A percentile compares a stretch with the other conserved stretches of the same genome.
These are phyloP conservation scores for Aciculosporium take DNA, from an alignment of 2,329 filamentous ascomycete species.

Conservation along the genomic window DNA sequence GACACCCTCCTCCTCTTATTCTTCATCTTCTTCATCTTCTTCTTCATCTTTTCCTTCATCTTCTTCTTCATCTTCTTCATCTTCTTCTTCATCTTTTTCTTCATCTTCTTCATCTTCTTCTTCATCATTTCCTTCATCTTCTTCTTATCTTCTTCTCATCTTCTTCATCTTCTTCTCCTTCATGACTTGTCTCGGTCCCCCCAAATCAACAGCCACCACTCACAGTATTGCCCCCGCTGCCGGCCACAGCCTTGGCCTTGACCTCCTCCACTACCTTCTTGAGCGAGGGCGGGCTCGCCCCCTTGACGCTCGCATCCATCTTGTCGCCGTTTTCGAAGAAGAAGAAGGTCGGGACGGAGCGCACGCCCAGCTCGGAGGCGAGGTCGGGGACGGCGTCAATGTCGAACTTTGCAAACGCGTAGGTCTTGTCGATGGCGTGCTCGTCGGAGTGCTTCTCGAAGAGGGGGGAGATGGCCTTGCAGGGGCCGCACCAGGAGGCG, in stretches of 20 bases:
- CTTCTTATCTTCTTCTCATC: too few relatives aligned
- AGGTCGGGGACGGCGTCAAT: conserved; percentile 39
- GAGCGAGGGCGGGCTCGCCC: conserved; percentile 21
- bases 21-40: too few relatives aligned
- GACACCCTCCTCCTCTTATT: too few relatives aligned
- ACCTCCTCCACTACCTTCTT: conserved; percentile 14
- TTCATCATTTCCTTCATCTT: neutral
- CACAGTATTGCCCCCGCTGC: conserved; percentile 7
- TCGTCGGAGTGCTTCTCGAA: conserved; percentile 33
- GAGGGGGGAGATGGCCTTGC: conserved; percentile 43
- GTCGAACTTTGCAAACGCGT: conserved; percentile 45
- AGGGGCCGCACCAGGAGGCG: conserved; percentile 47
- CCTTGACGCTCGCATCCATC: conserved; percentile 27
- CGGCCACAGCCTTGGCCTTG: conserved; percentile 17
- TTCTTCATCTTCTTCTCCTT: too few relatives aligned
- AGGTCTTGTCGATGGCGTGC: conserved; percentile 23
- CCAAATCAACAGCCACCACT: too few relatives aligned
- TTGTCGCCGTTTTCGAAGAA: conserved; percentile 42
- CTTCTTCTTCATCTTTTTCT: neutral
- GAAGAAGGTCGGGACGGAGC: conserved; percentile 45
- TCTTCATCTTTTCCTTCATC: neutral
- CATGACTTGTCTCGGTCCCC: too few relatives aligned
- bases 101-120: too few relatives aligned
- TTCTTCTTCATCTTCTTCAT: neutral
- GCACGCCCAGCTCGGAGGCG: conserved; percentile 34